Evolutionary conservation across 176 grass and related monocot species (phyloP).

Genomic region (Metroxylon sagu): DNA sequence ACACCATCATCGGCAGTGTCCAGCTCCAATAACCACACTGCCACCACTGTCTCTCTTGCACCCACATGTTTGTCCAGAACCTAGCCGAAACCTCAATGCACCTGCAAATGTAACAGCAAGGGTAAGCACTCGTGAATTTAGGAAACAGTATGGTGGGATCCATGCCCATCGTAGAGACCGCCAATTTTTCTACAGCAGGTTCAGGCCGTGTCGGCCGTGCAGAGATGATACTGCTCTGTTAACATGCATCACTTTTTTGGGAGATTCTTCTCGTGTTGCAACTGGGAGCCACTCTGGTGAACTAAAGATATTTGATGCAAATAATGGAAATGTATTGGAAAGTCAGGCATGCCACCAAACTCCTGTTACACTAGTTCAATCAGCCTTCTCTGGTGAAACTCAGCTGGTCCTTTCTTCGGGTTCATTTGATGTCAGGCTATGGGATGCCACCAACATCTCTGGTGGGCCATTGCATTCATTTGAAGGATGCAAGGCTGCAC

Average conservation of each 20-base stretch:
- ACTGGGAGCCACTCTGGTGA: slow-evolving; percentile 75
- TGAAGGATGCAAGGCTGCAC: slow-evolving; percentile 77
- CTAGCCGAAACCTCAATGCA: slow-evolving; percentile 64
- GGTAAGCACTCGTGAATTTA: slow-evolving; percentile 67
- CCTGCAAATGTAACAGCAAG: slow-evolving; percentile 75
- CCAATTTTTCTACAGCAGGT: slow-evolving; percentile 95
- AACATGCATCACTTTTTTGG: slow-evolving; percentile 90
- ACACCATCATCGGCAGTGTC: slow-evolving; percentile 90
- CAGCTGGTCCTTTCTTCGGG: slow-evolving; percentile 78
- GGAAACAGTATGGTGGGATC: slow-evolving; percentile 66
- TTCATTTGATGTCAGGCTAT: slow-evolving; percentile 66
- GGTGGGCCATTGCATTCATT: slow-evolving; percentile 70
- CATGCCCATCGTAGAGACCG: slow-evolving; percentile 70
- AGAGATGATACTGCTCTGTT: slow-evolving; percentile 65
- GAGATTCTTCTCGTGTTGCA: slow-evolving; percentile 64
- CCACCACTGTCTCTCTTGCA: slow-evolving; percentile 84
- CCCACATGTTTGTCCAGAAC: slow-evolving; percentile 88
- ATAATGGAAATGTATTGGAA: slow-evolving; percentile 67
- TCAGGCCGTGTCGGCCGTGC: slow-evolving; percentile 80
- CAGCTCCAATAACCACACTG: slow-evolving; percentile 93
- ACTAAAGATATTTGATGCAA: slow-evolving; percentile 88
- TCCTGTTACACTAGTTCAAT: slow-evolving; percentile 61
- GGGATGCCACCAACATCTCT: slow-evolving; percentile 57
- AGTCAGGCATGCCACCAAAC: slow-evolving; percentile 56
- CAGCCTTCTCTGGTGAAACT: slow-evolving; percentile 38